A percentile compares a stretch with the other conserved stretches of the same genome.
phyloP scores from a whole-genome alignment of 2,329 filamentous ascomycete species.

The Aspergillus sp. region DNA sequence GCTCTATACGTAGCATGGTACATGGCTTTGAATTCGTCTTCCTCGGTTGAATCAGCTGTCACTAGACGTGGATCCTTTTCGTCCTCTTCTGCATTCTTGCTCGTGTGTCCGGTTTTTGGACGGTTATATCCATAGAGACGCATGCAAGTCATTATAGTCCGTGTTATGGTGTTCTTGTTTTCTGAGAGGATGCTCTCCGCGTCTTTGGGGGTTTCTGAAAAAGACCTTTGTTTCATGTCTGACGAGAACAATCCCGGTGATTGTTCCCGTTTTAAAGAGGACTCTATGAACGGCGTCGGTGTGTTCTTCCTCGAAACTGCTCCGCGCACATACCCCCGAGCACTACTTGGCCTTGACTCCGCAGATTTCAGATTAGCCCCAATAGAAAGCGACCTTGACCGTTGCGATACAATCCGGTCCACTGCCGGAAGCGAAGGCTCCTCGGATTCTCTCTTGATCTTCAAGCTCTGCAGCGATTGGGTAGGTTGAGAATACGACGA shows the following conservation, averaged over 20 bases:
- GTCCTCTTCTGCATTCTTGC: conserved; percentile 12
- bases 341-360: conserved; percentile 16
- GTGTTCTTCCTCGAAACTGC: conserved; percentile 11
- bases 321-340: conserved; percentile 13
- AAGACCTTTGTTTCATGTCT: conserved; percentile 3
- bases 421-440: conserved; percentile 22
- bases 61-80: conserved; percentile 11
- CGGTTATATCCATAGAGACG: conserved; percentile 38
- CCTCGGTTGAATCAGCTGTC: conserved; percentile 16
- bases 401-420: conserved; percentile 22
- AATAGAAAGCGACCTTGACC: conserved; percentile 29
- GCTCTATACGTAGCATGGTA: conserved; percentile 40
- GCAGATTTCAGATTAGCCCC: conserved; percentile 18
- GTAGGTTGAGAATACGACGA: conserved; percentile 18
- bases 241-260: conserved; percentile 11
- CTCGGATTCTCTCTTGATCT: conserved; percentile 32
- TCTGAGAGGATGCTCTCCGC: conserved; percentile 25
- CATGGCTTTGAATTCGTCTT: conserved; percentile 39
- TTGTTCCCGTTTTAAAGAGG: conserved; percentile 6
- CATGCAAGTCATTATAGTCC: conserved; percentile 39
- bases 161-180: conserved; percentile 36
- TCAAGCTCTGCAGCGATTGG: conserved; percentile 24
- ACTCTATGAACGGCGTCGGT: conserved; percentile 21
- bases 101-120: conserved; percentile 13
- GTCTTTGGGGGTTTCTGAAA: conserved; percentile 16